These are phyloP conservation scores for Clohesyomyces aquaticus DNA, from an alignment of 495 filamentous ascomycete genomes.

Conservation along the genomic window DNA sequence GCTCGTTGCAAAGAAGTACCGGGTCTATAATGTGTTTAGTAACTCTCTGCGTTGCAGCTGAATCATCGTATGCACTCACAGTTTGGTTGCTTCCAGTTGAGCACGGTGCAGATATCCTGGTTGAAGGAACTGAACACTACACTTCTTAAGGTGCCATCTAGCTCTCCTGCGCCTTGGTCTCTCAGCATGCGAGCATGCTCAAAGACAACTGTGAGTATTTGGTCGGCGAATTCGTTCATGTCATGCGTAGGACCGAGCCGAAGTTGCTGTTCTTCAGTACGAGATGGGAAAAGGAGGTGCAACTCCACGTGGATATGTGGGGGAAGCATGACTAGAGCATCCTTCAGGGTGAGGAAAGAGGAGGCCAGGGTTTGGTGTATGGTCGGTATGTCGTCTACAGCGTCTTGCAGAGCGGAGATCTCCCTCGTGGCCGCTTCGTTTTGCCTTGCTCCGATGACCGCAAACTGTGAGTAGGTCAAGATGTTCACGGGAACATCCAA, in stretches of 20 bases:
- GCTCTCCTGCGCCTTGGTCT: constrained; percentile 51
- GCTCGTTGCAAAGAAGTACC: constrained; percentile 90
- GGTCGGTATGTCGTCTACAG: constrained; percentile 61
- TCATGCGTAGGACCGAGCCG: constrained; percentile 74
- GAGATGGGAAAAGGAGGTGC: constrained; percentile 80
- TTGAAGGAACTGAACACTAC: constrained; percentile 94
- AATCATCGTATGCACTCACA: constrained; percentile 64
- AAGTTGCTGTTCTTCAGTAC: constrained; percentile 67
- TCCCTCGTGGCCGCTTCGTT: constrained; percentile 44
- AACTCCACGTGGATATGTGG: constrained; percentile 81
- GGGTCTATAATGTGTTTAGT: constrained; percentile 61
- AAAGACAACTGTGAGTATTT: constrained; percentile 82
- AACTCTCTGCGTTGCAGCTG: neutral
- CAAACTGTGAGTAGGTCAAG: constrained; percentile 74
- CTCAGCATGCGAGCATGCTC: constrained; percentile 82
- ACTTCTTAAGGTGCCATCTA: constrained; percentile 63
- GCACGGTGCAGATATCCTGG: constrained; percentile 80
- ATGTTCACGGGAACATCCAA: constrained; percentile 77
- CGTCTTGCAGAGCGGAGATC: constrained; percentile 53
- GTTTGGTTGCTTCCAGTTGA: constrained; percentile 99
- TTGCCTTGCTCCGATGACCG: constrained; percentile 61
- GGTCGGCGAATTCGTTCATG: constrained; percentile 83
- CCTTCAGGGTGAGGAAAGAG: constrained; percentile 73
- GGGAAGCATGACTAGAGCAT: constrained; percentile 74
- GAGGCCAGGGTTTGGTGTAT: constrained; percentile 70